Evolutionary conservation across 108 stramenopile genomes (phyloP).

Genomic region (Skeletonema costatum): DNA sequence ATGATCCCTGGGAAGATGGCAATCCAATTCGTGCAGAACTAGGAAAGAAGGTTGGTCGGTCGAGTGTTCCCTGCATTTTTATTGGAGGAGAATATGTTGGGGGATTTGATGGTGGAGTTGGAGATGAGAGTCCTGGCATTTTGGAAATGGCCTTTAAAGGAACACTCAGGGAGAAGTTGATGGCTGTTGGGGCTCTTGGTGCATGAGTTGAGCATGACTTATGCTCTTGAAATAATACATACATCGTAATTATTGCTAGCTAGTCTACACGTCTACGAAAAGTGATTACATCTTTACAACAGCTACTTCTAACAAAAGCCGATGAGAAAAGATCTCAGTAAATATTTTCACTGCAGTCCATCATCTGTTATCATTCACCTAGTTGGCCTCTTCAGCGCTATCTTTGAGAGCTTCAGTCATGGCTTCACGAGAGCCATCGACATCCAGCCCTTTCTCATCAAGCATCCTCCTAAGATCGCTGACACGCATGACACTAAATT

Average conservation of each 20-base stretch:
- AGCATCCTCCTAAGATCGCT: slow-evolving; percentile 3
- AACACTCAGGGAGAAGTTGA: slow-evolving; percentile 48
- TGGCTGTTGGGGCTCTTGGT: slow-evolving; percentile 27
- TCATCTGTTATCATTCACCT: too few relatives aligned
- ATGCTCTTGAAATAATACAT: too few relatives aligned
- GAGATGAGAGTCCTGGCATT: slow-evolving; percentile 63
- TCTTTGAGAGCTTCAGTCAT: not conserved
- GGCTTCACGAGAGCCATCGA: slow-evolving; percentile 10
- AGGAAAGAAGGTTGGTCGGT: slow-evolving; percentile 60
- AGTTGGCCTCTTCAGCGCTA: not conserved
- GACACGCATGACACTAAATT: slow-evolving; percentile 6
- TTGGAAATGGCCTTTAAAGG: slow-evolving; percentile 70
- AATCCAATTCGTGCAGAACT: slow-evolving; percentile 69
- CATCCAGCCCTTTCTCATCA: slow-evolving; percentile 12
- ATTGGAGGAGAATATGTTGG: slow-evolving; percentile 72
- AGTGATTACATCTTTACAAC: too few relatives aligned
- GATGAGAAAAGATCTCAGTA: too few relatives aligned
- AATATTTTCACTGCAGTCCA: too few relatives aligned
- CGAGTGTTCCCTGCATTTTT: slow-evolving; percentile 64
- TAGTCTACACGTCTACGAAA: too few relatives aligned
- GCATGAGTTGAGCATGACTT: too few relatives aligned
- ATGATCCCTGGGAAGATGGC: slow-evolving; percentile 72
- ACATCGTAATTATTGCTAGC: too few relatives aligned
- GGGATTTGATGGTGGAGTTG: slow-evolving; percentile 70
- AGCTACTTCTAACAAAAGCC: too few relatives aligned